Base-by-base conservation (phyloP, 2,329 filamentous ascomycete species). In the Diaporthe ilicicola region DNA sequence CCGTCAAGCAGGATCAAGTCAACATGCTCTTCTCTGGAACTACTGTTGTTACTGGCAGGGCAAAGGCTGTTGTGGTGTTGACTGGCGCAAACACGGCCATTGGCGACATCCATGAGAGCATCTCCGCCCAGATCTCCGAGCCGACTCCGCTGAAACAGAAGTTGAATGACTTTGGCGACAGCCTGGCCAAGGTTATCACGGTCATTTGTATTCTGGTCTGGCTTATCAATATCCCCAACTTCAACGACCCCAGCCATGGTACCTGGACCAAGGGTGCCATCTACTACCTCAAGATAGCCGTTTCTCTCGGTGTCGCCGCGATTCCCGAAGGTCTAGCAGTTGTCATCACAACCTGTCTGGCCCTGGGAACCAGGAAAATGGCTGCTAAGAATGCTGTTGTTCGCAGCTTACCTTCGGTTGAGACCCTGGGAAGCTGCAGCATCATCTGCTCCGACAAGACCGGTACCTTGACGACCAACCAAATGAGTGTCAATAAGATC, bases 381-480 rank as follows among this genome's bases (percentile, higher is more conserved):
- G 97, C 96, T 24, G 93, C 94, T 72, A 98, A 97, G 87, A 98
- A 98, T 79, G 96, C 96, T 9, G 95, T 99, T 46, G 97, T 99
- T 71, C 91, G 97, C 82, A 98, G 94, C 79, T 85, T 99, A 76
- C 96, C 96, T 24, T 99, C 96, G 1, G 96, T 99, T 66, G 96
- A 99, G 84, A 99, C 96, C 15, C 88, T 99, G 67, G 96, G 96
- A 79, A 99, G 96, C 88, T 99, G 96, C 89, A 99, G 96, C 78
- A 95, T 99, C 70, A 98, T 99, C 80, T 99, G 97, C 86, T 99
- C 97, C 4, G 96, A 99, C 87, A 99, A 99, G 87, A 99, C 96
- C 6, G 97, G 96, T 76, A 99, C 96, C 61, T 84, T 99, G 79
- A 99, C 96, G 13, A 99, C 96, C 50, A 99, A 99, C 84, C 95